A percentile compares a stretch with the other conserved stretches of the same genome.
These are phyloP conservation scores for Phymatotrichopsis omnivora DNA, from an alignment of 2,329 filamentous ascomycete genomes.

Conservation along the genomic window DNA sequence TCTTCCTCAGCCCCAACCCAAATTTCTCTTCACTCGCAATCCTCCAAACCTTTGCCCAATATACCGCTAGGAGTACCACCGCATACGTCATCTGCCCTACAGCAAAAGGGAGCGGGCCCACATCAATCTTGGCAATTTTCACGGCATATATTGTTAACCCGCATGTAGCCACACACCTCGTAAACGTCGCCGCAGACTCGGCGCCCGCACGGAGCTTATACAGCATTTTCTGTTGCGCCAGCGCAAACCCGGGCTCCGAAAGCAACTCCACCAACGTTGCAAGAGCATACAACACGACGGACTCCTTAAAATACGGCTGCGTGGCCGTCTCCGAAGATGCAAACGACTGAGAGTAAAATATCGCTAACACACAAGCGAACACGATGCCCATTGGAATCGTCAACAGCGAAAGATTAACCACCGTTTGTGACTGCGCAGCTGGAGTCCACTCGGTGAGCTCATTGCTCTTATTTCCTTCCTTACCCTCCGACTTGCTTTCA, in stretches of 20 bases:
- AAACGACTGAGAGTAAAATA: constrained; percentile 53
- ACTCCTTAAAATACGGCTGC: constrained; percentile 43
- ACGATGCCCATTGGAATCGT: constrained; percentile 58
- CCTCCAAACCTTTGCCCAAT: constrained; percentile 50
- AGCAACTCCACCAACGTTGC: constrained; percentile 63
- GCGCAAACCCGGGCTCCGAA: constrained; percentile 79
- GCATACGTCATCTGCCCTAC: constrained; percentile 75
- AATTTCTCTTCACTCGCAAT: constrained; percentile 53
- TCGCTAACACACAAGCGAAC: constrained; percentile 54
- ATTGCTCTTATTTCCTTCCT: constrained; percentile 20
- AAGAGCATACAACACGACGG: constrained; percentile 46
- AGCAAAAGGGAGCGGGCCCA: constrained; percentile 81
- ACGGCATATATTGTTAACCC: constrained; percentile 56
- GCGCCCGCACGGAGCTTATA: constrained; percentile 72
- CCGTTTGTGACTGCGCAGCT: constrained; percentile 38
- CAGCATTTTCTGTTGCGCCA: constrained; percentile 69
- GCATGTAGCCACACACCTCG: constrained; percentile 67
- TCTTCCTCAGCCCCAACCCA: constrained; percentile 50
- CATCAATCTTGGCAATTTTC: constrained; percentile 33
- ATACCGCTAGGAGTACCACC: constrained; percentile 56
- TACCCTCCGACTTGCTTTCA: constrained; percentile 18
- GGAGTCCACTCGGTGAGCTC: constrained; percentile 29
- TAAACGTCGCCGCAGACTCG: constrained; percentile 70
- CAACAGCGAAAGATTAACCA: constrained; percentile 81
- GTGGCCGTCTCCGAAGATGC: constrained; percentile 34